Conservation (phyloP, 352 stramenopile species). For the Globisporangium alternatum region DNA sequence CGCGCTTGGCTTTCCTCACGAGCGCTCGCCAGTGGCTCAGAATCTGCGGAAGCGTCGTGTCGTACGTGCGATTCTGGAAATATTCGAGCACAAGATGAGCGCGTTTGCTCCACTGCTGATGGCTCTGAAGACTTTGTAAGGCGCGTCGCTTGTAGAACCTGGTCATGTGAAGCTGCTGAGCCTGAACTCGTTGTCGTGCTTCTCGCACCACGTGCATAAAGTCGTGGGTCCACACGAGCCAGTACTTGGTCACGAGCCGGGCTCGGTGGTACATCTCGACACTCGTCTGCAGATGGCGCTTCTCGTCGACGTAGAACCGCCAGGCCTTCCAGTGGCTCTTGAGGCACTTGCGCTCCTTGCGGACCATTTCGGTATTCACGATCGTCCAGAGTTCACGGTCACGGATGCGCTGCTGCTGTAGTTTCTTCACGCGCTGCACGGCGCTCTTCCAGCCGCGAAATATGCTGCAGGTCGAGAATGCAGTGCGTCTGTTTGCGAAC, state of each 20-base stretch:
- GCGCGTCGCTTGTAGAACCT: slow-evolving; percentile 17
- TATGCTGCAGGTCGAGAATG: slow-evolving; percentile 1
- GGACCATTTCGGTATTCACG: slow-evolving; percentile 47
- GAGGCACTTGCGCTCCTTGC: slow-evolving; percentile 36
- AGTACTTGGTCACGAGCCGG: slow-evolving; percentile 56
- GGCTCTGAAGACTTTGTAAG: slow-evolving; percentile 1
- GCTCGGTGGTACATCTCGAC: slow-evolving; percentile 44
- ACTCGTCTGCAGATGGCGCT: slow-evolving; percentile 42
- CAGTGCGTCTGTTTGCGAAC: slow-evolving; percentile 2
- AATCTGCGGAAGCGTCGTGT: slow-evolving; percentile 24
- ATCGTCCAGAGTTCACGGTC: slow-evolving; percentile 60
- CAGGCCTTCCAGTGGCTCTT: slow-evolving; percentile 49
- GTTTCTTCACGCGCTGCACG: slow-evolving; percentile 37
- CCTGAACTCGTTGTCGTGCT: neutral
- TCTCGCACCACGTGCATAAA: slow-evolving; percentile 21
- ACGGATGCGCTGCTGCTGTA: slow-evolving; percentile 42
- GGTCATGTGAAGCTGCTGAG: neutral
- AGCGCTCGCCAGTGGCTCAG: slow-evolving; percentile 14
- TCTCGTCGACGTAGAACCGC: slow-evolving; percentile 32
- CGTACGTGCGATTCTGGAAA: slow-evolving; percentile 30
- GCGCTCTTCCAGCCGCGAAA: slow-evolving; percentile 40
- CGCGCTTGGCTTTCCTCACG: slow-evolving; percentile 9
- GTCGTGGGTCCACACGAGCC: slow-evolving; percentile 58
- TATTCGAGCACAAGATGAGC: slow-evolving; percentile 36
- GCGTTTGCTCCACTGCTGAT: slow-evolving; percentile 25